Conservation (phyloP, 257 asterid genomes). For the Osmanthus fragrans region DNA sequence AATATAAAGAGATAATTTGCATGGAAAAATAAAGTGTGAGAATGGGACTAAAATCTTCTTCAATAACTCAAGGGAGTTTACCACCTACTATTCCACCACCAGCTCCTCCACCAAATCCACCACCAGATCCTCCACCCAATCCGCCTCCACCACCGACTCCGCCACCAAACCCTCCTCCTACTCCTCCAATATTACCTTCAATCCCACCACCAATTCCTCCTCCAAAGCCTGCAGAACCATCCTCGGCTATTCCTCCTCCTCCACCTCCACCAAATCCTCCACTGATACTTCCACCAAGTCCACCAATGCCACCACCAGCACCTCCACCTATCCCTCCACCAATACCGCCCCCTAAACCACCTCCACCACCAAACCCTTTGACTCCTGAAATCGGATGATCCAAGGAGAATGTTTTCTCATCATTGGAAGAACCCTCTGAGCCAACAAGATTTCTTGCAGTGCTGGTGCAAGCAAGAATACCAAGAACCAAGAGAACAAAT, state of each 20-base stretch:
- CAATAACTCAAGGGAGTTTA: neutral
- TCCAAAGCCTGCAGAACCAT: conserved; percentile 17
- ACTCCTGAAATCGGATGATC: neutral
- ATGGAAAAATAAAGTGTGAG: neutral
- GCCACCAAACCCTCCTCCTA: conserved; percentile 10
- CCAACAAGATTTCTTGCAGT: conserved; percentile 17
- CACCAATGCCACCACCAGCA: conserved; percentile 6
- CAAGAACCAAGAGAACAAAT: conserved; percentile 12
- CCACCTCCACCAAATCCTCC: conserved; percentile 20
- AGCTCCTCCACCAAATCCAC: conserved; percentile 16
- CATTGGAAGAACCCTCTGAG: conserved; percentile 11
- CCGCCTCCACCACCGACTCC: conserved; percentile 23
- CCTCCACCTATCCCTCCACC: conserved; percentile 24
- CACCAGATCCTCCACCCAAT: conserved; percentile 10
- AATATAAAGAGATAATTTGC: neutral
- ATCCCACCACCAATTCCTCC: conserved; percentile 26
- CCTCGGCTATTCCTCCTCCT: conserved; percentile 2
- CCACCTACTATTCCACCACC: conserved; percentile 8
- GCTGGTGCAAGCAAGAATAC: conserved; percentile 19
- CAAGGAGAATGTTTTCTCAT: conserved; percentile 22
- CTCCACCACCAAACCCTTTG: neutral
- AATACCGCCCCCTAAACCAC: conserved; percentile 14
- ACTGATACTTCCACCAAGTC: conserved; percentile 18
- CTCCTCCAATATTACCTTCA: conserved; percentile 14
- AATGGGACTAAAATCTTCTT: neutral